A percentile compares a stretch with the other conserved stretches of the same genome.
Conservation (phyloP, 2,329 filamentous ascomycete genomes). For the Penicillium sp. region DNA sequence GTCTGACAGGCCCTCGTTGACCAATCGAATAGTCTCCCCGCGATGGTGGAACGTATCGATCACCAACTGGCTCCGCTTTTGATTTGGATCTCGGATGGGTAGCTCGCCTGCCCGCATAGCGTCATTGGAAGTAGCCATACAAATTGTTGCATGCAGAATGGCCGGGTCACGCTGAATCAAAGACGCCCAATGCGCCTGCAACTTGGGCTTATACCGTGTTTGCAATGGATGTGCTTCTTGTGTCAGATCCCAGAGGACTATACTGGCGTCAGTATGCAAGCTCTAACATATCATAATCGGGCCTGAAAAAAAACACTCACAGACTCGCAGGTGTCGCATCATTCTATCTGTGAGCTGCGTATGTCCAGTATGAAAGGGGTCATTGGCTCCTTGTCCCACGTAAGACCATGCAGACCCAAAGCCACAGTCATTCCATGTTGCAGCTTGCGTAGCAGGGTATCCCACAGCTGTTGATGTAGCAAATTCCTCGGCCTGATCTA, state of each 20-base stretch:
- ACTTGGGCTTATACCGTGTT: slow-evolving; percentile 32
- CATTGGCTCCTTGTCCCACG: slow-evolving; percentile 33
- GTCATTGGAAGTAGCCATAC: slow-evolving; percentile 38
- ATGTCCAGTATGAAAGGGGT: slow-evolving; percentile 38
- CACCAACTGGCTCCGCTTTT: slow-evolving; percentile 32
- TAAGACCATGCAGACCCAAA: slow-evolving; percentile 26
- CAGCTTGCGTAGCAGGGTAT: slow-evolving; percentile 8
- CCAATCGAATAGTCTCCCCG: slow-evolving; percentile 40
- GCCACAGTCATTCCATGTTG: slow-evolving; percentile 13
- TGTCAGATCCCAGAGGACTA: slow-evolving; percentile 39
- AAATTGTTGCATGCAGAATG: slow-evolving; percentile 38
- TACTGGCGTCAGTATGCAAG: slow-evolving; percentile 3
- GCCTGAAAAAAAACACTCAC: slow-evolving; percentile 22
- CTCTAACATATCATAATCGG: not conserved
- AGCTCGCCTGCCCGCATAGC: slow-evolving; percentile 35
- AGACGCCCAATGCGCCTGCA: slow-evolving; percentile 37
- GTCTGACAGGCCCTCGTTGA: slow-evolving; percentile 40
- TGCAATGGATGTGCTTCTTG: slow-evolving; percentile 38
- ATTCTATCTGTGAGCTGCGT: slow-evolving; percentile 38
- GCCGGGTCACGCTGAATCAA: slow-evolving; percentile 38
- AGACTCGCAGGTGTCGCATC: slow-evolving; percentile 38
- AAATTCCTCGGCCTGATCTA: slow-evolving; percentile 15
- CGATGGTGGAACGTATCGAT: slow-evolving; percentile 40
- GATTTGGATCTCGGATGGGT: slow-evolving; percentile 33
- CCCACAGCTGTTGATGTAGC: slow-evolving; percentile 3